Conservation (phyloP, 2,329 filamentous ascomycete genomes). For the Diaporthe aspalathi region DNA sequence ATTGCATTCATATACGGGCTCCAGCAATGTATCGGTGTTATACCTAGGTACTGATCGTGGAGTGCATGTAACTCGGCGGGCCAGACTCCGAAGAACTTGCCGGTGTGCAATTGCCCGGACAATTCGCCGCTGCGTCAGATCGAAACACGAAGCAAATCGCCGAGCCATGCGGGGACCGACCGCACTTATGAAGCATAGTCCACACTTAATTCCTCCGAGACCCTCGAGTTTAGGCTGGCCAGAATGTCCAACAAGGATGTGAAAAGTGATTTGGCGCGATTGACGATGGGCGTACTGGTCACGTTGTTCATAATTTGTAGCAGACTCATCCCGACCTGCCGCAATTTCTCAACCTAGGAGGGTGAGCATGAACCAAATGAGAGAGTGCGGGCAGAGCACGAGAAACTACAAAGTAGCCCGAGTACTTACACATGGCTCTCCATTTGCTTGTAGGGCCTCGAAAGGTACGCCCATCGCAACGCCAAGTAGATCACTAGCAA, state of each 20-base stretch:
- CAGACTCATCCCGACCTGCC: constrained; percentile 9
- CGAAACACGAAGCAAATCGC: too few relatives aligned
- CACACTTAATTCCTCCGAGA: constrained; percentile 14
- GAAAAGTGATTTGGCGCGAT: constrained; percentile 1
- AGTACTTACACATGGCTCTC: neutral
- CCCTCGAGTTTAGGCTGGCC: constrained; percentile 10
- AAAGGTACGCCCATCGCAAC: constrained; percentile 1
- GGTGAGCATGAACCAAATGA: neutral
- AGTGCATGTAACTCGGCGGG: neutral
- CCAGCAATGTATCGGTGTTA: neutral
- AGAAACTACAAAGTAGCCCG: too few relatives aligned
- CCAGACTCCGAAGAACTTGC: neutral
- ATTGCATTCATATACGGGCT: neutral
- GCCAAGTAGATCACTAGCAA: constrained; percentile 1
- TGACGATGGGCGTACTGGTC: neutral
- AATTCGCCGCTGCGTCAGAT: neutral
- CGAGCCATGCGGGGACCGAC: neutral
- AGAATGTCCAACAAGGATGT: constrained; percentile 18
- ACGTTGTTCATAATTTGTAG: constrained; percentile 7
- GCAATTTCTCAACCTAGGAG: neutral
- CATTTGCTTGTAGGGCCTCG: constrained; percentile 15
- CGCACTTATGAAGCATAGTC: neutral
- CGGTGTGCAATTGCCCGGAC: neutral
- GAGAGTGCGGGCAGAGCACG: too few relatives aligned
- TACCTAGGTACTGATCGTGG: neutral